Evolutionary conservation across 2,329 filamentous ascomycete species (phyloP).

Genomic region (Ambrosiella cleistominuta): DNA sequence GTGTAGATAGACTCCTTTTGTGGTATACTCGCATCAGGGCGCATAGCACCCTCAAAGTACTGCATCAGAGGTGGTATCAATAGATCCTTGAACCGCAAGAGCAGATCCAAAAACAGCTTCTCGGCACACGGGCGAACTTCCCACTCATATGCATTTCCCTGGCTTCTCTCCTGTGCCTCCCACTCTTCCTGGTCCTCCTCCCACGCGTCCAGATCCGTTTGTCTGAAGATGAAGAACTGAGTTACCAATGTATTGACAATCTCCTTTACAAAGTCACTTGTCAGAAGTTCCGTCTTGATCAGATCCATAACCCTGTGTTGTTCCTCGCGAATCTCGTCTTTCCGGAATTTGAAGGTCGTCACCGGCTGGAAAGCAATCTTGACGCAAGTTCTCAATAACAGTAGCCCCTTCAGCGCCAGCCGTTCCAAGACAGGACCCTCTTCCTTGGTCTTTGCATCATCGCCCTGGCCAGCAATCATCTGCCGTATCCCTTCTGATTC

Average conservation of each 20-base stretch:
- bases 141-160: constrained; percentile 77
- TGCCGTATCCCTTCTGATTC: constrained; percentile 39
- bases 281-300: constrained; percentile 59
- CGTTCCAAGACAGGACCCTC: constrained; percentile 56
- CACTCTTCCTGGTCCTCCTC: constrained; percentile 89
- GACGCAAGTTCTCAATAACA: constrained; percentile 66
- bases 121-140: constrained; percentile 84
- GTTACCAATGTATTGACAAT: constrained; percentile 75
- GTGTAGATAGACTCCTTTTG: constrained; percentile 92
- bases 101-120: constrained; percentile 79
- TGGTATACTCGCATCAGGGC: constrained; percentile 46
- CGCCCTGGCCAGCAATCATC: constrained; percentile 20
- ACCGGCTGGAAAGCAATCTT: constrained; percentile 68
- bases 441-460: constrained; percentile 29
- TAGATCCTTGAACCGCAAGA: constrained; percentile 72
- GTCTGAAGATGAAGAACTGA: constrained; percentile 72
- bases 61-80: constrained; percentile 61
- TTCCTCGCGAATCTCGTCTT: constrained; percentile 57
- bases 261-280: constrained; percentile 56
- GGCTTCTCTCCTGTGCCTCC: constrained; percentile 76
- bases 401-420: constrained; percentile 64
- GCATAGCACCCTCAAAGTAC: constrained; percentile 66
- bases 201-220: constrained; percentile 77
- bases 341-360: constrained; percentile 70
- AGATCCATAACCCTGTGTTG: constrained; percentile 49